Evolutionary conservation across 1,284 basidiomycete genomes (phyloP), one percentile per base, ranked within the genome.

Genomic region (Fomitopsis schrenkii): DNA sequence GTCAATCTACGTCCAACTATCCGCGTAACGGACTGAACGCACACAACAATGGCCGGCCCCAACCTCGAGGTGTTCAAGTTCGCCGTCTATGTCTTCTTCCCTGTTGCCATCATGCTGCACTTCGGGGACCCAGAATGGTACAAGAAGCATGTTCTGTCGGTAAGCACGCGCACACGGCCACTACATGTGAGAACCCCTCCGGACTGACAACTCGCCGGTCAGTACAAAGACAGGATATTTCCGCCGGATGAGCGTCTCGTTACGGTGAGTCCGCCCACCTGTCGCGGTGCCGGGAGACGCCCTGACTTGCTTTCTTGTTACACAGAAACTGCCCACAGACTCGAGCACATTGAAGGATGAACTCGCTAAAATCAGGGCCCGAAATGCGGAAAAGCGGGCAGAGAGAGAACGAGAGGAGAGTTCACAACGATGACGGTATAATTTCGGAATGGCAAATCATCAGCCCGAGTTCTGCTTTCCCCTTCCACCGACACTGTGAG

Each of bases 41-140:
- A 22, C 22, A n/a, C 36, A 22, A 28, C 14, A 38, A 93, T 93
- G 90, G 90, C 82, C 17, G 90, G 91, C 38, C 85, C 91, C 45
- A 92, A 91, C 72, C 85, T 95, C 60, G 93, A 95, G 75, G 83
- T 95, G 19, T 92, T 94, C 85, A 94, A 93, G 76, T 95, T 95
- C 68, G 87, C 86, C 2, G 78, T 94, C 38, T 97, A 97, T 76
- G 85, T 97, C 62, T 94, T 94, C 72, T 88, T 96, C 65, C 95
- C 95, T 0, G 84, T 96, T 57, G 80, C 84, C 48, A 86, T 93
- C 30, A 87, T 97, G 76, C 77, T 95, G 58, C 91, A 95, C 73
- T 96, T 93, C 71, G 94, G 94, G 58, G 92, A 95, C 73, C 92
- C 93, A 5, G 84, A 91, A 42, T 97, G 94, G 94, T 97, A 95